A percentile compares a stretch with the other conserved stretches of the same genome.
These are phyloP conservation scores for Leccinum variicolor DNA, from an alignment of 768 basidiomycete species.

Conservation along the genomic window DNA sequence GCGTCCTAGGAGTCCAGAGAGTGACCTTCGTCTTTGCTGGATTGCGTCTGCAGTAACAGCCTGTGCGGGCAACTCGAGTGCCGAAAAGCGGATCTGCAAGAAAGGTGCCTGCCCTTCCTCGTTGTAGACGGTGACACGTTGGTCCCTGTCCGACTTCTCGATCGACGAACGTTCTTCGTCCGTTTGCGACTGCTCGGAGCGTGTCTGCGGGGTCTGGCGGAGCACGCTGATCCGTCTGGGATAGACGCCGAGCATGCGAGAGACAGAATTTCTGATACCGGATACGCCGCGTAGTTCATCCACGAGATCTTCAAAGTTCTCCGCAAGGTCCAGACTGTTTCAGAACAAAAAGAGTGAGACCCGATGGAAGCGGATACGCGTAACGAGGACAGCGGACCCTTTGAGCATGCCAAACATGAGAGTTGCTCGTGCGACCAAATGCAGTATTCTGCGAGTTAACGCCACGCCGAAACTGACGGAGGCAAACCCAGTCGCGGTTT, in stretches of 20 bases:
- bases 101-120: conserved; percentile 44
- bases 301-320: conserved; percentile 49
- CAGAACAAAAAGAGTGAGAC: background rate
- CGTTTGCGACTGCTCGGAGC: conserved; percentile 12
- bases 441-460: conserved; percentile 55
- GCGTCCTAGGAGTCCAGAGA: conserved; percentile 4
- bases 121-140: conserved; percentile 51
- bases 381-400: conserved; percentile 49
- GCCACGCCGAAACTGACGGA: conserved; percentile 48
- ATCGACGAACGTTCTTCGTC: background rate
- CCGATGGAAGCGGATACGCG: background rate
- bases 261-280: conserved; percentile 29
- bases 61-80: conserved; percentile 39
- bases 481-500: conserved; percentile 63
- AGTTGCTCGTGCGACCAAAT: conserved; percentile 50
- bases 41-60: conserved; percentile 10
- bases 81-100: conserved; percentile 55
- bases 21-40: conserved; percentile 16
- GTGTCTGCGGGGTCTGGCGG: conserved; percentile 48
- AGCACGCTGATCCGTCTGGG: conserved; percentile 50
- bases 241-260: conserved; percentile 50
- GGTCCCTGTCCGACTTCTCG: conserved; percentile 14
- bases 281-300: conserved; percentile 34
- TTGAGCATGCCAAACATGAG: conserved; percentile 62
- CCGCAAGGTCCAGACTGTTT: conserved; percentile 48